A percentile compares a stretch with the other conserved stretches of the same genome.
phyloP scores from a whole-genome alignment of 768 basidiomycete species.

The Solioccasus polychromus region DNA sequence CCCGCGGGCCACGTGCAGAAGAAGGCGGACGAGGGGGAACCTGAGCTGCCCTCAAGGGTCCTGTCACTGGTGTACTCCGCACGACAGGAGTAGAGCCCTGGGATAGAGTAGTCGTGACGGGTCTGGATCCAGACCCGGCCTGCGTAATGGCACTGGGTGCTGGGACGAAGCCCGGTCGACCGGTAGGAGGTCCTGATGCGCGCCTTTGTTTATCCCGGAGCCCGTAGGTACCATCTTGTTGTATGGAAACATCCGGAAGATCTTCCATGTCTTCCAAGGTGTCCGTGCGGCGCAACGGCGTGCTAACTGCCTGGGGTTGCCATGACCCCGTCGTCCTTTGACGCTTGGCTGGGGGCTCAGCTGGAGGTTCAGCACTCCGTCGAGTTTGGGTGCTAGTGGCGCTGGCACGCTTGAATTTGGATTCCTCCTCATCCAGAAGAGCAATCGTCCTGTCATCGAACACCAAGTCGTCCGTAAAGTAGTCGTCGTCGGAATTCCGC shows the following conservation, averaged over 20 bases:
- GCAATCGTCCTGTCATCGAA: slow-evolving; percentile 63
- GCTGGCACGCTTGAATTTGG: slow-evolving; percentile 28
- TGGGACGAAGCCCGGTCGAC: slow-evolving; percentile 10
- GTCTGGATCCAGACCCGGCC: slow-evolving; percentile 7
- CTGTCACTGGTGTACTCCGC: slow-evolving; percentile 11
- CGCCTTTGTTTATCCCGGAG: slow-evolving; percentile 30
- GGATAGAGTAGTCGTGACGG: slow-evolving; percentile 6
- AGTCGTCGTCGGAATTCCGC: slow-evolving; percentile 69
- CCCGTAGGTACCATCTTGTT: slow-evolving; percentile 55
- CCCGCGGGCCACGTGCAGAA: slow-evolving; percentile 13
- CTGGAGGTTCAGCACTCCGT: slow-evolving; percentile 9
- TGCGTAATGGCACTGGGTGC: slow-evolving; percentile 8
- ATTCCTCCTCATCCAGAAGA: slow-evolving; percentile 58
- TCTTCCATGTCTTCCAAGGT: slow-evolving; percentile 44
- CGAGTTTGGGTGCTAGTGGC: slow-evolving; percentile 25
- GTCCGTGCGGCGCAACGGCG: slow-evolving; percentile 20
- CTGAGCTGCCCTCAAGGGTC: slow-evolving; percentile 6
- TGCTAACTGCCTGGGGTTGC: slow-evolving; percentile 35
- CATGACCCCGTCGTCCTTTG: slow-evolving; percentile 51
- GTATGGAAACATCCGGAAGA: slow-evolving; percentile 63
- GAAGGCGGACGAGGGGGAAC: slow-evolving; percentile 13
- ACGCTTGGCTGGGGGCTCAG: slow-evolving; percentile 49
- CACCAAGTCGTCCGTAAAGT: slow-evolving; percentile 59
- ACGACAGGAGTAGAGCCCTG: slow-evolving; percentile 11
- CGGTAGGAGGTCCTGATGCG: slow-evolving; percentile 8